A percentile compares a stretch with the other conserved stretches of the same genome.
These are phyloP conservation scores for Pseudevernia furfuracea DNA, from an alignment of 495 filamentous ascomycete genomes.

Conservation along the genomic window DNA sequence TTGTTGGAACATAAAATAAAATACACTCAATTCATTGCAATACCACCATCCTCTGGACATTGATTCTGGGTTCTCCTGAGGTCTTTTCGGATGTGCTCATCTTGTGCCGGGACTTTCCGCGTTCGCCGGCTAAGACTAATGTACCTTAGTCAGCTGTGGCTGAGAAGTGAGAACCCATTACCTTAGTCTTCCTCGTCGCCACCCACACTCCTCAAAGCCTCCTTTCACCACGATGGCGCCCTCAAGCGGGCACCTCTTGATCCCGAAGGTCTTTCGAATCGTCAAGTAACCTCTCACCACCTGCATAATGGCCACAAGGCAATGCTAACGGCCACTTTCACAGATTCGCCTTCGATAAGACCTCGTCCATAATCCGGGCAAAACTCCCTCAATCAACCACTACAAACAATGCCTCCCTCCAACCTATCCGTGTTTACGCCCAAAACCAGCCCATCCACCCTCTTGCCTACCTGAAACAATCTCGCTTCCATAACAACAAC, in stretches of 20 bases:
- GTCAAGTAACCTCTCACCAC: slow-evolving; percentile 42
- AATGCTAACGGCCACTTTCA: slow-evolving; percentile 15
- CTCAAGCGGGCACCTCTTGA: slow-evolving; percentile 60
- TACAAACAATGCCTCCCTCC: slow-evolving; percentile 37
- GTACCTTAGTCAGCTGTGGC: neutral
- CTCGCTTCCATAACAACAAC: slow-evolving; percentile 56
- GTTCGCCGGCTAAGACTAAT: neutral
- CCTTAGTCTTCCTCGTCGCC: too few species aligned
- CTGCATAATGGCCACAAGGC: neutral
- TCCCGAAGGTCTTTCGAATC: slow-evolving; percentile 60
- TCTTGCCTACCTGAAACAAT: slow-evolving; percentile 59
- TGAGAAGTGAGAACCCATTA: too few species aligned
- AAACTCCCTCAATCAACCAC: slow-evolving; percentile 47
- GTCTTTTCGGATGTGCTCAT: neutral
- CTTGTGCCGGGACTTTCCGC: neutral
- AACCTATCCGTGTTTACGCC: slow-evolving; percentile 42
- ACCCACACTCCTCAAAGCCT: neutral
- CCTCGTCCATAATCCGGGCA: slow-evolving; percentile 52
- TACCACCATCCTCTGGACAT: neutral
- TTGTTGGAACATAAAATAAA: slow-evolving; percentile 12
- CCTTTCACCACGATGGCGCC: slow-evolving; percentile 48
- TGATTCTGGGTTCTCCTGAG: neutral
- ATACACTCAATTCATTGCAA: neutral
- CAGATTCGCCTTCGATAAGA: slow-evolving; percentile 59
- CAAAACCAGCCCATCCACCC: slow-evolving; percentile 48